phyloP scores from a whole-genome alignment of 345 rosid species.

The Eucalyptus erythrocorys region DNA sequence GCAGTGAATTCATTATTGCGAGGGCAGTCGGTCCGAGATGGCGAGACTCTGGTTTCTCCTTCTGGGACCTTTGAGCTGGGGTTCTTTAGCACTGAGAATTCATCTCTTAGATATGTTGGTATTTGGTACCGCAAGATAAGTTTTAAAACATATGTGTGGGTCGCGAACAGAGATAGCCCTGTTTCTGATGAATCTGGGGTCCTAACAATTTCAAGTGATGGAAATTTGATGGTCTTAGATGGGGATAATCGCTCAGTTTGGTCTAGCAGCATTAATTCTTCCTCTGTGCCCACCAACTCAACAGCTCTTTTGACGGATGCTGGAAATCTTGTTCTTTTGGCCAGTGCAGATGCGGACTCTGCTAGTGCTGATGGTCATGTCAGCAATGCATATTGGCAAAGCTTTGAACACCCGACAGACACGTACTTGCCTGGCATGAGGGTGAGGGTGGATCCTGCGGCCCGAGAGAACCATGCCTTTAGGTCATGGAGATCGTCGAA shows the following conservation, averaged over 20 bases:
- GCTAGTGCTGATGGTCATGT: neutral
- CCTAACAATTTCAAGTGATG: slow-evolving; percentile 29
- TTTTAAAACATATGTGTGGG: slow-evolving; percentile 33
- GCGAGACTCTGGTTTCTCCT: slow-evolving; percentile 22
- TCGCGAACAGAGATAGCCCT: slow-evolving; percentile 56
- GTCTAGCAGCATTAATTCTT: slow-evolving; percentile 34
- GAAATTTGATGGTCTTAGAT: slow-evolving; percentile 36
- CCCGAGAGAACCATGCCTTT: slow-evolving; percentile 30
- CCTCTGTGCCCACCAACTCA: slow-evolving; percentile 11
- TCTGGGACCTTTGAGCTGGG: slow-evolving; percentile 35
- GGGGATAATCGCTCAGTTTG: slow-evolving; percentile 25
- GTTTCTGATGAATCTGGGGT: slow-evolving; percentile 26
- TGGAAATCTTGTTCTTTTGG: slow-evolving; percentile 24
- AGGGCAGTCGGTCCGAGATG: slow-evolving; percentile 30
- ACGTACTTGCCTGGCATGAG: slow-evolving; percentile 52
- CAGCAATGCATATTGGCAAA: slow-evolving; percentile 31
- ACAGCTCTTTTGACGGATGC: slow-evolving; percentile 10
- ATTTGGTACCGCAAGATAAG: slow-evolving; percentile 43
- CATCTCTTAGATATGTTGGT: slow-evolving; percentile 41
- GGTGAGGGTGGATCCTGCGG: slow-evolving; percentile 20
- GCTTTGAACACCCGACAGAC: slow-evolving; percentile 54
- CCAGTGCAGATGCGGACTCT: neutral
- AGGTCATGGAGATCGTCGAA: slow-evolving; percentile 43
- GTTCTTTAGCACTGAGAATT: slow-evolving; percentile 38
- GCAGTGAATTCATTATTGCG: slow-evolving; percentile 14